phyloP scores from a whole-genome alignment of 371 early-diverging fungal species.

The Mucor irregularis region DNA sequence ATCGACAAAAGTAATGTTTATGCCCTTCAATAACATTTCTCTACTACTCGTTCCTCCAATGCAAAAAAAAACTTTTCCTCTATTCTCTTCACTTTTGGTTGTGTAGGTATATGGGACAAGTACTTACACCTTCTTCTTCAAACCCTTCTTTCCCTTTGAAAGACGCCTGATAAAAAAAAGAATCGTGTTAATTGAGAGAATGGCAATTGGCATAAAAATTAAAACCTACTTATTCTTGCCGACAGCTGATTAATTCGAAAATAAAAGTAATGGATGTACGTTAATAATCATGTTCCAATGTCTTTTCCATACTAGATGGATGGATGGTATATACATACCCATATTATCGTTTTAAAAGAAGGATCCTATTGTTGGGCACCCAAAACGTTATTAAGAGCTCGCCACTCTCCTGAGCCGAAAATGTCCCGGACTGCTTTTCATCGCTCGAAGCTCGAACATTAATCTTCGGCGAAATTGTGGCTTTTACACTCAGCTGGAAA shows the following conservation, averaged over 20 bases:
- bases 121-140: conserved; percentile 96
- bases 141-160: conserved; percentile 95
- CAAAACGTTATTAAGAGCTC: conserved; percentile 1
- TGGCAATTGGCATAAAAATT: background rate
- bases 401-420: background rate
- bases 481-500: too few species aligned
- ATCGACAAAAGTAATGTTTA: too few species aligned
- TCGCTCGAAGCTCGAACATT: background rate
- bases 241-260: conserved; percentile 30
- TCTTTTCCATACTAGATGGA: conserved; percentile 11
- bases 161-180: conserved; percentile 56
- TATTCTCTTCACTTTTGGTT: too few species aligned
- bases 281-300: conserved; percentile 2
- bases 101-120: background rate
- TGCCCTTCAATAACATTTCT: too few species aligned
- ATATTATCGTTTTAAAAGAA: conserved; percentile 42
- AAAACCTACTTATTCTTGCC: conserved; percentile 35
- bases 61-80: too few species aligned
- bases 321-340: conserved; percentile 38
- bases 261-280: conserved; percentile 5
- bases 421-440: background rate
- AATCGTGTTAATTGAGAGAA: background rate
- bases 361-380: conserved; percentile 14
- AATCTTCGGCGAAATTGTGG: too few species aligned
- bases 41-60: too few species aligned